Base-by-base conservation (phyloP, 2,329 filamentous ascomycete species). In the Ramichloridium luteum region DNA sequence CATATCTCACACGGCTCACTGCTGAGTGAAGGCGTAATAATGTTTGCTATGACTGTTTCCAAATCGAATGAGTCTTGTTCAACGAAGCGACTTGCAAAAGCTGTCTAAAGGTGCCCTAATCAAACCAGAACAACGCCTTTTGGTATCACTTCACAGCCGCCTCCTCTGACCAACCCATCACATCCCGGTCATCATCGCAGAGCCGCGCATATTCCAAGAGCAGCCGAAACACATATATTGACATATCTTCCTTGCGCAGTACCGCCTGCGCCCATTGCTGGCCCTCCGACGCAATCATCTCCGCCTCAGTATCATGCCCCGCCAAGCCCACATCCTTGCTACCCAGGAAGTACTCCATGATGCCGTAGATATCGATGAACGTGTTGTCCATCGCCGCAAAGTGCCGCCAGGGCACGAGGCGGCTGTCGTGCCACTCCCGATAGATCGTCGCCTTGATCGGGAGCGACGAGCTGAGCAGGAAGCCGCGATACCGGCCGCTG, bases 191-290 rank as follows among this genome's bases (percentile, higher is more conserved):
- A 34, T 63, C 60, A 40, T 61, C 56, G 31, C 56, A 60, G 4
- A 64, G 28, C 30, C 61, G 44, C 6, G 56, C 60, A 47, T 57
- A 63, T 44, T 64, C 61, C 38, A 64, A 41, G 28, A 64, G 30
- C 42, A 85, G 47, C 26, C 79, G 60, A 32, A 77, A 59, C 6
- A 74, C 65, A 50, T 85, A 85, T 6, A 84, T 64, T 47, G 74
- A 67, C 77, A 83, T 82, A 48, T 84, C 79, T 46, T 82, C 77
- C 44, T 65, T 70, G 36, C 80, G 60, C 15, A 84, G 58, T 5
- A 80, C 79, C 48, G 59, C 69, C 39, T 74, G 70, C 0, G 78
- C 75, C 80, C 80, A 85, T 17, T 63, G 60, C 49, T 75, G 72
- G 2, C 79, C 78, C 3, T 67, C 68, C 26, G 60, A 55, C 9